Evolutionary conservation across 148 eudicot species (phyloP), one percentile per base, ranked within the genome.

Genomic region (Cornus kousa): DNA sequence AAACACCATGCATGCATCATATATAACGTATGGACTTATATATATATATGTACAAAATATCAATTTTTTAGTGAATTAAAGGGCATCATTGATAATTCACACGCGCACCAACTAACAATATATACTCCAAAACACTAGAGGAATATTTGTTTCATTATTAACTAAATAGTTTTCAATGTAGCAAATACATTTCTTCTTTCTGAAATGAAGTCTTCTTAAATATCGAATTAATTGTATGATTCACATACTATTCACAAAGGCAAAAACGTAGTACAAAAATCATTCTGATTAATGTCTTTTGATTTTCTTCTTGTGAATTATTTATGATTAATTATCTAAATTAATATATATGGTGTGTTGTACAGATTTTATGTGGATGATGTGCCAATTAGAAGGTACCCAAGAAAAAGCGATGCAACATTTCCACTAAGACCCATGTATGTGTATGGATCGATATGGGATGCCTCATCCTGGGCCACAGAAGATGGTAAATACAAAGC

Each of bases 281-380:
- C 48, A 43, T 43, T 28, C 28, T 28, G 28, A 28, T 28, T 6
- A 43, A 43, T 43, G 8, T 43, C 4, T 43, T 43, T 43, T 43
- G 9, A 43, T 43, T 6, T 6, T 9, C 1, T 43, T 43, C 0
- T 43, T 7, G 43, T 39, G 43, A 39, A 39, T 39, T 39, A 39
- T 39, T 4, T 7, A 39, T 4, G 28, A 28, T 28, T 20, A 17
- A 17, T 16, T 60, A 17, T 16, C 5, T 16, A 5, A 62, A 17
- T n/a, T 62, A 19, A 37, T 22, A 65, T 72, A 37, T 22, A 65
- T 72, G 81, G 28, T 79, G 75, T 64, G 65, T 70, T 55, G 1
- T 23, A 12, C 64, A 79, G 81, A 79, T 79, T 79, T 70, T 79
- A 62, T 72, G 81, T 79, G 31, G 81, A 79, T n/a, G 81, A 79